phyloP scores from a whole-genome alignment of 2,329 filamentous ascomycete genomes.

The Emmonsiellopsis sp. region DNA sequence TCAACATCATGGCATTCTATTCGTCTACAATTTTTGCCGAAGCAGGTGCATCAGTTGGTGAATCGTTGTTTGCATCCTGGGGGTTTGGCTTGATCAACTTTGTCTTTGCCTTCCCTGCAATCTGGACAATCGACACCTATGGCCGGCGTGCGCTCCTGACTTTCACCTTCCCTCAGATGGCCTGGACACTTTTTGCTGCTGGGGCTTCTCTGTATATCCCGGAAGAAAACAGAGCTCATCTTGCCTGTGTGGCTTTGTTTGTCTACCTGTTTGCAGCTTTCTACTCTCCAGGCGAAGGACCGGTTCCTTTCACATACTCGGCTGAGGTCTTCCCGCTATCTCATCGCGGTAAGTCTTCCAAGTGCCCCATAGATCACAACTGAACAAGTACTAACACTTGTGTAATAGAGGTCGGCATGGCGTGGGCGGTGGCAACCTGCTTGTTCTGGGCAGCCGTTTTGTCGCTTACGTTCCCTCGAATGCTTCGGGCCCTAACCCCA shows the following conservation, averaged over 20 bases:
- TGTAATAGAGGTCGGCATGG: conserved; percentile 38
- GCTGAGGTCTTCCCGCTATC: conserved; percentile 48
- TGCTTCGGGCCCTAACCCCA: conserved; percentile 38
- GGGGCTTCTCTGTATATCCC: conserved; percentile 49
- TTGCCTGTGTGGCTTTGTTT: conserved; percentile 50
- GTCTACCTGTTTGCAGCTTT: conserved; percentile 57
- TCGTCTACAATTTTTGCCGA: conserved; percentile 49
- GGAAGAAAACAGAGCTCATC: conserved; percentile 31
- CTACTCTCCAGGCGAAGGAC: conserved; percentile 56
- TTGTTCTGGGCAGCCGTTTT: conserved; percentile 41
- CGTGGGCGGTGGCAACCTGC: conserved; percentile 36
- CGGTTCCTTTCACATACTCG: conserved; percentile 44
- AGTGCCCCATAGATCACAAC: conserved; percentile 13
- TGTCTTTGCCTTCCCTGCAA: conserved; percentile 54
- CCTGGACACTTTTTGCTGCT: conserved; percentile 56
- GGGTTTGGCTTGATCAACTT: conserved; percentile 59
- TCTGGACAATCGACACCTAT: conserved; percentile 59
- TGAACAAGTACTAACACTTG: conserved; percentile 10
- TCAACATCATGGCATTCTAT: conserved; percentile 71
- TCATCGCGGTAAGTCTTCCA: conserved; percentile 34
- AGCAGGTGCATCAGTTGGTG: conserved; percentile 46
- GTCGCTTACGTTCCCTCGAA: conserved; percentile 41
- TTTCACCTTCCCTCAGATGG: conserved; percentile 60
- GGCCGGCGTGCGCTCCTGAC: conserved; percentile 53
- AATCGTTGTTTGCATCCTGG: conserved; percentile 53